These are phyloP conservation scores for Heliocybe sulcata DNA, from an alignment of 1,284 basidiomycete species.

Conservation along the genomic window DNA sequence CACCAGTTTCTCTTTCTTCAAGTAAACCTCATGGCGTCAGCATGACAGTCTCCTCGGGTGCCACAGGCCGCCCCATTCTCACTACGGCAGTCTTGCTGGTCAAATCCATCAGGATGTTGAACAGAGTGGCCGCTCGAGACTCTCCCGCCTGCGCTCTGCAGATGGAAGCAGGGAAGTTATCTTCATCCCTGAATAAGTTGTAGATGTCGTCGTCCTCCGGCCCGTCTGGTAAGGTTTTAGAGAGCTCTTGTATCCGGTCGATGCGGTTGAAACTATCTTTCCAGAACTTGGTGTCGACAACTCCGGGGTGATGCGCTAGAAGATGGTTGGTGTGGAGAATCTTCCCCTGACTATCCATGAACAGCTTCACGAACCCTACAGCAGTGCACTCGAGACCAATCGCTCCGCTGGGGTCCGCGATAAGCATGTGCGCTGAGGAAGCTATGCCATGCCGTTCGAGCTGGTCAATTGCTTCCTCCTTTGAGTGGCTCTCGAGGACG, in stretches of 20 bases:
- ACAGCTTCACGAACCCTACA: background rate
- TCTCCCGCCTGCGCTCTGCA: background rate
- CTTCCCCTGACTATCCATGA: background rate
- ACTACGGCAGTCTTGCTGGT: background rate
- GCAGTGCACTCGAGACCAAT: background rate
- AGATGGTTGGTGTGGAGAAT: background rate
- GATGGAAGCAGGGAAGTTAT: background rate
- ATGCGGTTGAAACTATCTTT: background rate
- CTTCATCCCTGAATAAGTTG: background rate
- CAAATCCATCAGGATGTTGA: conserved; percentile 1
- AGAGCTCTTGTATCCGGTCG: background rate
- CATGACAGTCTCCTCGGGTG: background rate
- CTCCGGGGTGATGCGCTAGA: background rate
- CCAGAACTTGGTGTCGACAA: background rate
- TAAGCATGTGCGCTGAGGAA: background rate
- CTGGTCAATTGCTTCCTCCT: background rate
- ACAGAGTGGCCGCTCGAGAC: background rate
- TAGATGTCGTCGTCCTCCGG: background rate
- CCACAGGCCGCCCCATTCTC: background rate
- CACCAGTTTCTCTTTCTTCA: too few species aligned
- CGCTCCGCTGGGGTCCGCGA: background rate
- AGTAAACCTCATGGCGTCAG: background rate
- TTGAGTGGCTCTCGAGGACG: background rate
- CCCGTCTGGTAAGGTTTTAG: too few species aligned
- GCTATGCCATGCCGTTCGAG: background rate